Evolutionary conservation across 768 basidiomycete species (phyloP).

Genomic region (Russula brevipes): DNA sequence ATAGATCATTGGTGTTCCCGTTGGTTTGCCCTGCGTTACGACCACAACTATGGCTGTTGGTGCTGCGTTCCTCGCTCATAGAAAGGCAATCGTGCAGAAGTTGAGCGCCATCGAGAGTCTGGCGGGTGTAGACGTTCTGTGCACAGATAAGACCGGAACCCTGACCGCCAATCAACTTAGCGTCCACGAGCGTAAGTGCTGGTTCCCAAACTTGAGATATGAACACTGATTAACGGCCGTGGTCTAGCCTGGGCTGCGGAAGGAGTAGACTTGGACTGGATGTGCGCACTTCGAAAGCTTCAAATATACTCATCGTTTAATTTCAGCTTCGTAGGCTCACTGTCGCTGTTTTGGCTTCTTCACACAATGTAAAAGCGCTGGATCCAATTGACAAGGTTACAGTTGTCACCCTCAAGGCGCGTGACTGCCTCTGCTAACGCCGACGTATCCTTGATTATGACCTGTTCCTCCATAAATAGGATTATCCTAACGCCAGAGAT

Average conservation of each 20-base stretch:
- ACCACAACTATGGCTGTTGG: conserved; percentile 41
- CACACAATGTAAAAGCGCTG: conserved; percentile 42
- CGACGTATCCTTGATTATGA: not conserved
- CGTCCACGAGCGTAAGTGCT: conserved; percentile 36
- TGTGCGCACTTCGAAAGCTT: conserved; percentile 20
- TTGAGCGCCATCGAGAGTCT: conserved; percentile 46
- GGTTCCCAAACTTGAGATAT: not conserved
- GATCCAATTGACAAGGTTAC: conserved; percentile 49
- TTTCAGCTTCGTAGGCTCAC: conserved; percentile 28
- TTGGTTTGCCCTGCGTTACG: conserved; percentile 46
- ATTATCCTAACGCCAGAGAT: conserved; percentile 43
- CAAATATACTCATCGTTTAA: not conserved
- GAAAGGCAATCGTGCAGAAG: conserved; percentile 45
- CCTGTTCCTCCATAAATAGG: conserved; percentile 23
- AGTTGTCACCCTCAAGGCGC: conserved; percentile 37
- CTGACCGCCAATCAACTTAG: conserved; percentile 46
- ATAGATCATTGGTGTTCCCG: conserved; percentile 44
- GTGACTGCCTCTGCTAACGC: not conserved
- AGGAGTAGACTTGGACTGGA: conserved; percentile 34
- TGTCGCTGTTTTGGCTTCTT: conserved; percentile 43
- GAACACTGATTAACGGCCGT: not conserved
- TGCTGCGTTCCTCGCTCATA: conserved; percentile 40
- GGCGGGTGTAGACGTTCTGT: conserved; percentile 46
- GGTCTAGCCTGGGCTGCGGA: conserved; percentile 23
- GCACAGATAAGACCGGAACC: conserved; percentile 43